These are phyloP conservation scores for Kluyveromyces lactis DNA, from an alignment of 805 yeast genomes.

Conservation along the genomic window DNA sequence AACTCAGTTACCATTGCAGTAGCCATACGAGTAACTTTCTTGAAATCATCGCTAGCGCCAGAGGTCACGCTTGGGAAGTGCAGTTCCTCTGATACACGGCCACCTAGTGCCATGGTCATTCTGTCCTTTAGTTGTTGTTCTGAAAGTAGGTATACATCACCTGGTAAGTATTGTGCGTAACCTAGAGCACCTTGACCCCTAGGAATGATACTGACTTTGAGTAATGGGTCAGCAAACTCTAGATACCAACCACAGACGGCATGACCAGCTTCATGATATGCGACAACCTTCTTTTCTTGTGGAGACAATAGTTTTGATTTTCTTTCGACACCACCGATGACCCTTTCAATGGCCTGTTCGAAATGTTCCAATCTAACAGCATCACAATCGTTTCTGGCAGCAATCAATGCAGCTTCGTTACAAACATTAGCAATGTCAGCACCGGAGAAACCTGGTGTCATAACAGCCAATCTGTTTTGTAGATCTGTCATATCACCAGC, in stretches of 20 bases:
- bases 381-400: conserved; percentile 68
- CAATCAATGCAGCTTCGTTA: conserved; percentile 90
- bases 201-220: conserved; percentile 91
- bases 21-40: conserved; percentile 84
- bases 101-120: conserved; percentile 93
- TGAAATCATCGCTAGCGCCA: conserved; percentile 90
- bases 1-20: conserved; percentile 79
- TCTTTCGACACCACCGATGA: conserved; percentile 88
- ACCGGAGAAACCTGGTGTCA: conserved; percentile 94
- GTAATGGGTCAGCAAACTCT: conserved; percentile 79
- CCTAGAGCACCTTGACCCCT: conserved; percentile 93
- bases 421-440: conserved; percentile 94
- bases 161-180: conserved; percentile 92
- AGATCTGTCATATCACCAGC: conserved; percentile 45
- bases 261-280: conserved; percentile 95
- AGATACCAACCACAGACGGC: conserved; percentile 94
- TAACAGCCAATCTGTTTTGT: conserved; percentile 78
- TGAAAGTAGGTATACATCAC: conserved; percentile 73
- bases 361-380: conserved; percentile 64
- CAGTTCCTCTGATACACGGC: conserved; percentile 84
- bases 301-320: conserved; percentile 70
- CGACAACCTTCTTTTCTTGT: conserved; percentile 77
- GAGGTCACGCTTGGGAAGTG: conserved; percentile 83
- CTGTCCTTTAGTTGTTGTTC: conserved; percentile 71
- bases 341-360: conserved; percentile 90